Evolutionary conservation across 2,329 filamentous ascomycete species (phyloP), one percentile per base, ranked within the genome.

Genomic region (Monosporascus sp.): DNA sequence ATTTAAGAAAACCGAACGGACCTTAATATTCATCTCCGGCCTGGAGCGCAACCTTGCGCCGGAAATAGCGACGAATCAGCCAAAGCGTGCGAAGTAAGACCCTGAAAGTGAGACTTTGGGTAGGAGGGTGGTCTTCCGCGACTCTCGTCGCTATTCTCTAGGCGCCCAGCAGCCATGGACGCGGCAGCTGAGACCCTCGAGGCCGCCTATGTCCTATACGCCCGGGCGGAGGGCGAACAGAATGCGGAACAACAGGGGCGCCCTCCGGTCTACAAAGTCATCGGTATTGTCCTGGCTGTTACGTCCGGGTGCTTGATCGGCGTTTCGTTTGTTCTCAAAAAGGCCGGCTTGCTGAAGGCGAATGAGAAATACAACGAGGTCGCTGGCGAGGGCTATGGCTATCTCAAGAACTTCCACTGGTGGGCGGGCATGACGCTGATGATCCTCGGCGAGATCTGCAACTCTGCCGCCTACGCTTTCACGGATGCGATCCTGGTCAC

Each of bases 321-420:
- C 51, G 81, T 88, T 15, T 97, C 93, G 0, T 99, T 97, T 69
- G 92, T 97, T 27, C 74, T 99, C 65, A 97, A 97, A 74, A 99
- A 99, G 75, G 80, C 89, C 55, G 94, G 94, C 5, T 74, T 99
- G 61, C 78, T 99, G 56, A 91, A 85, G 69, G 93, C 94, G 49
- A 99, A 97, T 71, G 85, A 89, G 63, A 97, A 97, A 70, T 97
- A 97, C 76, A 88, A 96, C 57, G 91, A 97, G 72, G 90, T 89
- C 60, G 92, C 94, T 0, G 94, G 94, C 55, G 93, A 97, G 71
- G 94, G 94, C 52, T 97, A 97, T 70, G 92, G 93, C 57, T 99
- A 97, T 69, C 83, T 99, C 63, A 96, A 96, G 75, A 97, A 97
- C 65, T 78, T 78, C 20, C 96, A 82, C 76, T 99, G 94, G 94